Base-by-base conservation (phyloP, 768 basidiomycete species). In the Kwoniella shandongensis region DNA sequence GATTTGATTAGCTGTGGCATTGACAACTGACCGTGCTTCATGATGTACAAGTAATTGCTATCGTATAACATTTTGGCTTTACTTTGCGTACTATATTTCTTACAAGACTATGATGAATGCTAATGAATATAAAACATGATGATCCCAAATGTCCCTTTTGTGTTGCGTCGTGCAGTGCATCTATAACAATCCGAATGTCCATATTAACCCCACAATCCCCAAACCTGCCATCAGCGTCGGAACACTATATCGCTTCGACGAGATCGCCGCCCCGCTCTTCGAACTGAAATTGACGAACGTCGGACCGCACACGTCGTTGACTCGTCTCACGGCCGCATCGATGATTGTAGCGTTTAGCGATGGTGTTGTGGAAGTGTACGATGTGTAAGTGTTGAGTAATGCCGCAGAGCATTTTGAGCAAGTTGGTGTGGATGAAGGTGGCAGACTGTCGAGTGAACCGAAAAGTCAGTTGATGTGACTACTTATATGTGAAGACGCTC, bases 321-420 rank as follows among this genome's bases (percentile, higher is more conserved):
- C 62, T 12, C 51, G 46, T 18, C 45, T 35, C n/a, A 70, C 54
- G 20, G 68, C 69, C 5, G 35, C 15, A 35, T 59, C 54, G 53
- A 73, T 49, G 12, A 70, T 18, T 1, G 69, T 73, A 3, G 52
- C 4, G 38, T 73, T 73, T 20, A 73, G 53, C 3, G 66, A 64
- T 7, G 68, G 38, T 11, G 65, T 65, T 25, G 44, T 46, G 17
- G 55, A 12, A 4, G 52, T 59, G 11, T 54, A 59, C 7, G 58
- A 41, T 20, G 45, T 49, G 58, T 65, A 68, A n/a, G 49, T 60
- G 38, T 54, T 54, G 17, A 73, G 59, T 2, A 73, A 57, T 15
- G 42, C 52, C 22, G 51, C 35, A 0, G 68, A 70, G 58, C 71
- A 73, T 49, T 54, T 55, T 0, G 71, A 73, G 51, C 71, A 73